These are phyloP conservation scores for Hyphopichia wangnamkhiaoensis DNA, from an alignment of 1,139 yeast species.

Conservation along the genomic window DNA sequence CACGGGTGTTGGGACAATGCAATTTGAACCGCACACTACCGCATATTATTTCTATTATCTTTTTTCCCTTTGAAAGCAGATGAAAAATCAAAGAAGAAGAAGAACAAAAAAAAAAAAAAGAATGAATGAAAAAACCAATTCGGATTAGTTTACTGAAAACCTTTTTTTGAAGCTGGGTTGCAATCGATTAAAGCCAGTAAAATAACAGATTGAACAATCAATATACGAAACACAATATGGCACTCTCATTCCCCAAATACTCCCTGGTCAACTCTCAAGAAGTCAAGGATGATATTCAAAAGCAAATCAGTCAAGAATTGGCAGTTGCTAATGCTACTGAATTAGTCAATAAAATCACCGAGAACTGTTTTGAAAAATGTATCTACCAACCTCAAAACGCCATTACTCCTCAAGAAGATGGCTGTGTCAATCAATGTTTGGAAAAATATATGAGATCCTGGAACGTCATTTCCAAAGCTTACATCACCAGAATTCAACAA, in stretches of 20 bases:
- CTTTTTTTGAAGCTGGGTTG: no score
- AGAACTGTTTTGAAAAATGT: slow-evolving; percentile 84
- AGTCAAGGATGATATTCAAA: slow-evolving; percentile 61
- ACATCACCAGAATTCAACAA: slow-evolving; percentile 68
- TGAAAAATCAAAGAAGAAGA: no score
- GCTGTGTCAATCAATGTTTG: slow-evolving; percentile 74
- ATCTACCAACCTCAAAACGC: slow-evolving; percentile 52
- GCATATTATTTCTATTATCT: no score
- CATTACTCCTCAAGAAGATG: slow-evolving; percentile 31
- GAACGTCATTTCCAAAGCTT: slow-evolving; percentile 79
- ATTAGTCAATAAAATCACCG: slow-evolving; percentile 82
- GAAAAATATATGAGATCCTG: slow-evolving; percentile 90
- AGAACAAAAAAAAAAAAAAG: no score
- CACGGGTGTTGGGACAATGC: no score
- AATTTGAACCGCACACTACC: no score
- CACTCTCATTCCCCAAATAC: slow-evolving; percentile 23
- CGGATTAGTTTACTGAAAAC: no score
- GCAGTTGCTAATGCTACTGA: slow-evolving; percentile 91
- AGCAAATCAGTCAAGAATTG: slow-evolving; percentile 75
- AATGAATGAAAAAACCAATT: no score
- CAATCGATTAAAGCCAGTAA: no score
- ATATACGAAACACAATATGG: no score
- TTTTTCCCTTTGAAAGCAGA: no score
- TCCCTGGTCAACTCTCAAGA: slow-evolving; percentile 23
- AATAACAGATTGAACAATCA: no score